Evolutionary conservation across 1,284 basidiomycete species (phyloP), one percentile per base, ranked within the genome.

Genomic region (Lignosus rhinocerotis): DNA sequence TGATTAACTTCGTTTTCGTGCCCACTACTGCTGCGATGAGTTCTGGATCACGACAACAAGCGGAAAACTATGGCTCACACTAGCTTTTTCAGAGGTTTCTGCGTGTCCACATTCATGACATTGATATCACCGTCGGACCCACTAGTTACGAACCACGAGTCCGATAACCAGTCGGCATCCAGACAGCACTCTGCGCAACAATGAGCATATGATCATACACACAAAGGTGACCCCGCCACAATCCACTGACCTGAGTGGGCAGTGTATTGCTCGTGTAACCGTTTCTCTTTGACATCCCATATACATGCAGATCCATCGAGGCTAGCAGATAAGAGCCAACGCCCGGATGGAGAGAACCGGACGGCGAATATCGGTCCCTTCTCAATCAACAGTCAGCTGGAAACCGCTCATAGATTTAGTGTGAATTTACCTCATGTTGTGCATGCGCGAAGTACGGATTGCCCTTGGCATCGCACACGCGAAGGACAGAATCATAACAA

Each of bases 1-100:
- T 88, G 85, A 67, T 92, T 94, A 63, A 94, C 81, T 71, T 94
- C 92, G 60, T 86, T 83, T 30, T 76, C 77, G 65, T 94, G 92
- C 0, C 89, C 91, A 43, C 89, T 92, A 57, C 34, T 52, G 9
- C 30, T 0, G 17, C 0, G 21, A 14, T 52, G 43, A 25, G 19
- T 21, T 8, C 14, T 25, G 11, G 10, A 31, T 14, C 33, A 6
- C 33, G 30, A 38, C 7, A 21, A 7, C 7, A 21, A 48, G 17
- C 16, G 31, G 25, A 25, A 25, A 25, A 25, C 4, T 19, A 6
- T 25, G 12, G 9, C 21, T 39, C 33, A 75, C 85, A 60, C 50
- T 66, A 89, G 72, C 30, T 80, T 82, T 66, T 79, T 82, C 30
- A 90, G 71, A 0, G 86, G 82, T 53, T 78, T 77, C 14, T 73